Base-by-base conservation (phyloP, 2,329 filamentous ascomycete species). In the Dissoconium aciculare region DNA sequence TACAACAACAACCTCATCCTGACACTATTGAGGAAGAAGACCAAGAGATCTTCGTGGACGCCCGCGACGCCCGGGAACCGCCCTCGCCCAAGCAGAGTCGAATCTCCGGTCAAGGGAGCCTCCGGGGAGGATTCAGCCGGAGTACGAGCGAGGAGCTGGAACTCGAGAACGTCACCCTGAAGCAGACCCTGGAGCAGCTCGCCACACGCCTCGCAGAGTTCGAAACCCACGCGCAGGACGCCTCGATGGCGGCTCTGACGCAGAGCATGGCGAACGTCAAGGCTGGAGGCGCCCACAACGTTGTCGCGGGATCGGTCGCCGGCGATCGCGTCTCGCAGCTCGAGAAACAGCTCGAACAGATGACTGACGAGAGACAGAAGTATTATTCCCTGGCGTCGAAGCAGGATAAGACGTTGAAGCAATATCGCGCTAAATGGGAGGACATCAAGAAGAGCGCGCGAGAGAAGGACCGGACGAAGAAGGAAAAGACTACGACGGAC, bases 11-110 rank as follows among this genome's bases (percentile, higher is more conserved):
- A 11, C 21, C 40, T 46, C 17, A 46, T 50, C 24, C 40, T 15
- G 11, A 44, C 28, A 46, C 51, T 31, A 54, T 56, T 12, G 51
- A 52, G 25, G 54, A 54, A 42, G 57, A 78, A 16, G 72, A 71
- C 17, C 77, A 84, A 16, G 83, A 91, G 34, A 81, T 87, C 49
- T 94, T 94, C 53, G 82, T 92, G 12, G 85, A 94, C 52, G 87
- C 85, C 0, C 66, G 69, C 32, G 83, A 87, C 57, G 76, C 70
- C 28, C 66, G 53, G 50, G 41, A 61, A 0, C 63, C 66, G 11
- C 52, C 52, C 9, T 53, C 50, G 25, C 45, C 55, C 1, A 54
- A 51, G 5, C 51, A 49, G 12, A 49, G 52, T 6, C 47, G 56
- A 50, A 62, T 19, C 54, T 61, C 4, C 54, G 26, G 56, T 50